Evolutionary conservation across 2,329 filamentous ascomycete species (phyloP), one percentile per base, ranked within the genome.

Genomic region (Fonsecaea pedrosoi): DNA sequence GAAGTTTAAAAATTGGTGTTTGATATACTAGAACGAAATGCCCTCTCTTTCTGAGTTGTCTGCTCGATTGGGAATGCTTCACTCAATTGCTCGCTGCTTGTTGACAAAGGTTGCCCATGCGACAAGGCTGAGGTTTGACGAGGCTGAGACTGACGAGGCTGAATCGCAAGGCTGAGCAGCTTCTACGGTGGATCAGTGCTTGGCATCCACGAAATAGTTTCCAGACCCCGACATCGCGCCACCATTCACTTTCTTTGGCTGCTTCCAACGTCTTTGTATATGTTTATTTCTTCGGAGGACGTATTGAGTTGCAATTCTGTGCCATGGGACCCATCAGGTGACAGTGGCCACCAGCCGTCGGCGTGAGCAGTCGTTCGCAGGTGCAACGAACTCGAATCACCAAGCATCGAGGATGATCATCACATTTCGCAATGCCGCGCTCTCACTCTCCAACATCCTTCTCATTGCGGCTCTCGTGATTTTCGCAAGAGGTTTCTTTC

Each of bases 401-500:
- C 8, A 54, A 2, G 12, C 2, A 30, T 32, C 18, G 25, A 56
- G 60, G 42, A 69, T 69, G 67, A 32, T n/a, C 10, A 12, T 37
- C 34, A 34, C 8, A 8, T 15, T 54, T 30, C 48, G 45, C 8
- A 65, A 45, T 38, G 48, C 30, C 10, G 45, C 64, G 12, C 56
- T 70, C 15, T 32, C 32, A 18, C 38, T 71, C 15, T 65, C 69
- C 18, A 74, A 76, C 56, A 18, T 69, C 45, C 38, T 74, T 13
- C 60, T 76, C 10, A 62, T 74, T 15, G 54, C 62, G 9, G 53
- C 72, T 9, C 87, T 92, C 67, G 71, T 89, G 62, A 79, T 89
- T 70, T 97, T 96, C 77, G 93, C 91, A 25, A 86, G 87, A 40
- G 93, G 95, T 13, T 99, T 99, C 84, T 99, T 99, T 76, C 95